Conservation (phyloP, 75 land plant species). For the Pinus albicaulis region DNA sequence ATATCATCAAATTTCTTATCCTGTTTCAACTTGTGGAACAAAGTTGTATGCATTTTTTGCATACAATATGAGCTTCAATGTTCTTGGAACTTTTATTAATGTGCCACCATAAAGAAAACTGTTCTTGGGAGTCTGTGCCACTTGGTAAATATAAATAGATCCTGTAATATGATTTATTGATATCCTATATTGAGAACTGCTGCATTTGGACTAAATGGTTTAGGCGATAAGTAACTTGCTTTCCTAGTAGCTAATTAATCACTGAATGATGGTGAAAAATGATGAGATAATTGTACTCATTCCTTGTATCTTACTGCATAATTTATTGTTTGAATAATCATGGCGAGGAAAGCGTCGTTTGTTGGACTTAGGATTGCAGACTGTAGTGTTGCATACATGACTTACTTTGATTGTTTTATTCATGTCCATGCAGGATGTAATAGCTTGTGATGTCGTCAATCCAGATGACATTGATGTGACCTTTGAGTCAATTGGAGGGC, state of each 20-base stretch:
- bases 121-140: not conserved
- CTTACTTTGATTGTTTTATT: not conserved
- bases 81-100: not conserved
- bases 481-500: conserved; percentile 56
- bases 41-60: not conserved
- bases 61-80: not conserved
- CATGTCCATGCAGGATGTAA: conserved; percentile 38
- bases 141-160: not conserved
- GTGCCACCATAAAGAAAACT: not conserved
- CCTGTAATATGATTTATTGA: not conserved
- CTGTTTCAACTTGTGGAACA: not conserved
- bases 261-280: not conserved
- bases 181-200: not conserved
- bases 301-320: not conserved
- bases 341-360: not conserved
- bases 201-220: not conserved
- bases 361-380: not conserved
- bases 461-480: conserved; percentile 58
- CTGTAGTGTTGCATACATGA: not conserved
- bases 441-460: conserved; percentile 59
- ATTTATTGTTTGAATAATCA: not conserved
- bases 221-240: not conserved
- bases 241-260: not conserved
- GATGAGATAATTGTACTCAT: not conserved
- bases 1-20: not conserved